Evolutionary conservation across 1,139 yeast genomes (phyloP).

Genomic region (Taphrina wiesneri): DNA sequence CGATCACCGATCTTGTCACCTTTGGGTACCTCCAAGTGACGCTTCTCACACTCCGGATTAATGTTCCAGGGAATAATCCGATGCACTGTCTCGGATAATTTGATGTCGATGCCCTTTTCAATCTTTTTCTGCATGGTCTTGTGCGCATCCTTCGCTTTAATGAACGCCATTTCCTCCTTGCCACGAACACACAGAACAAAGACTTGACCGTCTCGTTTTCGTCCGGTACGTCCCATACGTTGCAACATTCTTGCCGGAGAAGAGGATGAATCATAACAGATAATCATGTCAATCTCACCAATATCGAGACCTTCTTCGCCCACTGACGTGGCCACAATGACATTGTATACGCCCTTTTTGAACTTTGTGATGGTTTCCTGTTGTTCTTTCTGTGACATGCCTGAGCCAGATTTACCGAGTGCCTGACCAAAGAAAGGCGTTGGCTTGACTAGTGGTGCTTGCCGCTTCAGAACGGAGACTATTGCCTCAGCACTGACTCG

Average conservation of each 20-base stretch:
- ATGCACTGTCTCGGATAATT: conserved; percentile 28
- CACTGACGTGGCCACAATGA: conserved; percentile 90
- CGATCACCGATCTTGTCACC: conserved; percentile 38
- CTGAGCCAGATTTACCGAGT: conserved; percentile 44
- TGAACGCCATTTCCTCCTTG: conserved; percentile 75
- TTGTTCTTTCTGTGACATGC: conserved; percentile 51
- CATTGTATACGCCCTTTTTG: conserved; percentile 68
- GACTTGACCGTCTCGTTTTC: conserved; percentile 85
- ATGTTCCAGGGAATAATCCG: conserved; percentile 60
- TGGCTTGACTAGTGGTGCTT: conserved; percentile 56
- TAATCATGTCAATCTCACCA: conserved; percentile 92
- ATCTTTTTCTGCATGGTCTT: conserved; percentile 60
- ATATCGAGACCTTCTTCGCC: conserved; percentile 99
- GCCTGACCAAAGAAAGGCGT: conserved; percentile 90
- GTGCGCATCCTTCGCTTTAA: conserved; percentile 82
- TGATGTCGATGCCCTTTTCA: conserved; percentile 29
- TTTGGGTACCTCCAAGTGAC: conserved; percentile 62
- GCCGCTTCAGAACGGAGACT: conserved; percentile 62
- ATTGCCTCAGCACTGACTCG: conserved; percentile 89
- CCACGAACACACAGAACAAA: conserved; percentile 68
- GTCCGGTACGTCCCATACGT: conserved; percentile 97
- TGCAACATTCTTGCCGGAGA: conserved; percentile 93
- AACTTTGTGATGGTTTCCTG: conserved; percentile 68
- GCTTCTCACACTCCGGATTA: conserved; percentile 59
- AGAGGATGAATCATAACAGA: conserved; percentile 88